Evolutionary conservation across 805 yeast species (phyloP), one percentile per base, ranked within the genome.

Genomic region (Grigorovia yakushimaensis): DNA sequence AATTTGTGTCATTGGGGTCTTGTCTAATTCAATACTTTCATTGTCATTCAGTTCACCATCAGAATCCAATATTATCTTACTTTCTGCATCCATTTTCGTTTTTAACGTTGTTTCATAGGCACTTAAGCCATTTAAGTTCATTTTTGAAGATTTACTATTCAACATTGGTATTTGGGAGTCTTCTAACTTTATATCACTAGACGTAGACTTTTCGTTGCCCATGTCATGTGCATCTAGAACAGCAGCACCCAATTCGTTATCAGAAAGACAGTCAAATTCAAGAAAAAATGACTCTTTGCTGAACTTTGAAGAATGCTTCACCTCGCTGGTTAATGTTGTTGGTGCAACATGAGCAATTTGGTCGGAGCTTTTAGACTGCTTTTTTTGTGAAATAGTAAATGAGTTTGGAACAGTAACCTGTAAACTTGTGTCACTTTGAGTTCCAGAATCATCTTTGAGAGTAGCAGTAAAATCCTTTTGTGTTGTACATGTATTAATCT

Each of bases 61-160:
- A 2, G 51, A 49, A 11, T 54, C 52, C 15, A 61, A 54, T 9
- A 49, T 54, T 17, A 63, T 46, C 8, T 41, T 42, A 22, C 51
- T 40, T 27, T 48, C 42, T 1, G 50, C 37, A 38, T 51, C 49
- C 11, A 51, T 43, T 42, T 51, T 48, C 18, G 42, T 45, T 41
- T 48, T 57, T 24, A 58, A 47, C 36, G 49, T 51, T 30, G 56
- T 54, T 41, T 56, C 57, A 52, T 60, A 60, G 1, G 49, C 51
- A 9, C 44, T 54, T 18, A 59, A 43, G 1, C 53, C 51, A 21
- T 40, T 43, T 4, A 45, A 13, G 6, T 33, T 33, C 37, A 6
- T 23, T 9, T 9, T 23, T 23, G 9, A 23, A 23, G 27, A 9
- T 23, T 23, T 9, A 23, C 9, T 23, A 23, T 33, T 13, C 37